A percentile compares a stretch with the other conserved stretches of the same genome.
These are phyloP conservation scores for Aspergillus olivimuriae DNA, from an alignment of 495 filamentous ascomycete species.

Conservation along the genomic window DNA sequence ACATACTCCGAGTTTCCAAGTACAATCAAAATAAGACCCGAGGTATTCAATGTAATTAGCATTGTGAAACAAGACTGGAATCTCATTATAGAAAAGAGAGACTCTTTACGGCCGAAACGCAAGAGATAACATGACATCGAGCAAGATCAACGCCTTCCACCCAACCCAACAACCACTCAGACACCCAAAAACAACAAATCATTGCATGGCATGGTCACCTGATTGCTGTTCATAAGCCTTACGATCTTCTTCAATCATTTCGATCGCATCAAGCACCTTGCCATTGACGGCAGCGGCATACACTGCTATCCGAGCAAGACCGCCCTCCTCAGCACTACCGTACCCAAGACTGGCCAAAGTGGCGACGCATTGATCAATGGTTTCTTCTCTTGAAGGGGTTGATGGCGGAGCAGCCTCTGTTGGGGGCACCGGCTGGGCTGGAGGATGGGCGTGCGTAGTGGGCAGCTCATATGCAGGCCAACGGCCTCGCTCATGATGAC, in stretches of 20 bases:
- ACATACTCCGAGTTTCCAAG: too few relatives aligned
- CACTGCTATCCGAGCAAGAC: constrained; percentile 38
- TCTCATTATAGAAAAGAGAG: too few relatives aligned
- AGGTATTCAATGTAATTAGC: too few relatives aligned
- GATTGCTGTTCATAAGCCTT: constrained; percentile 40
- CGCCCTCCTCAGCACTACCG: constrained; percentile 36
- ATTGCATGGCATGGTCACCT: constrained; percentile 6
- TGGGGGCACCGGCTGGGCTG: too few relatives aligned
- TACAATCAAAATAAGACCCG: too few relatives aligned
- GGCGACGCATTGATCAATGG: constrained; percentile 41
- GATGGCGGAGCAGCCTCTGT: neutral
- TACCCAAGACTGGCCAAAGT: constrained; percentile 44
- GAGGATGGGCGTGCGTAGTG: too few relatives aligned
- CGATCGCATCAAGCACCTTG: constrained; percentile 43
- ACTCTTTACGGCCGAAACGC: too few relatives aligned
- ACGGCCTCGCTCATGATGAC: too few relatives aligned
- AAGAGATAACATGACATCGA: neutral
- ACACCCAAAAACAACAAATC: constrained; percentile 3
- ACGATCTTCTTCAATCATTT: constrained; percentile 53
- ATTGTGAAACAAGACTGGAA: too few relatives aligned
- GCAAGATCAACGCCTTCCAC: neutral
- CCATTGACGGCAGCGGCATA: constrained; percentile 48
- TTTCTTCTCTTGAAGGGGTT: constrained; percentile 9
- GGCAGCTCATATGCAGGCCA: too few relatives aligned
- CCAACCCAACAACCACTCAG: neutral